Base-by-base conservation (phyloP, 306 rosid species). In the Pyrus communis region DNA sequence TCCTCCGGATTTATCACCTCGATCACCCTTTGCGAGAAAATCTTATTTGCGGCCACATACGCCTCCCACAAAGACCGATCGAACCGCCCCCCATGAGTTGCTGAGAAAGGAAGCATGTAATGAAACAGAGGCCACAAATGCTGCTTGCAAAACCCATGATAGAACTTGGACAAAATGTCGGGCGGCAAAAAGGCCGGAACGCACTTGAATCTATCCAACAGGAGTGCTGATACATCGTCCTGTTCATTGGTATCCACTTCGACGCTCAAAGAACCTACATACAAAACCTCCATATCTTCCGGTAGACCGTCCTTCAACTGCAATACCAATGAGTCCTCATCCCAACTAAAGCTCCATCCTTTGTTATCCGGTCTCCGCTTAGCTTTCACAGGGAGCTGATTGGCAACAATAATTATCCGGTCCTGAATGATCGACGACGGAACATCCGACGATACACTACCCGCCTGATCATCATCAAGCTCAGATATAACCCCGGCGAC, bases 1-100 rank as follows among this genome's bases (percentile, higher is more conserved):
- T 89, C 93, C 6, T 89, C 93, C 0, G 93, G 91, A 75, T 85
- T 89, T 67, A 89, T 84, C 23, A 89, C 82, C 85, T 89, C 91
- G 7, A 87, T 89, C 75, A 89, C 93, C 86, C 89, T 84, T 25
- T 89, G 88, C 0, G 93, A 88, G 59, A 89, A 89, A 61, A 89
- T 82, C 73, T 87, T 89, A 77, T 89, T 89, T 13, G 93, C 93
- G 11, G 90, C 89, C 40, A 89, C 93, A 83, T 89, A 89, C 0
- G 93, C 91, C 78, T 87, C 91, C 93, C 93, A 89, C 71, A 87
- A 38, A 46, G 91, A 77, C 59, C 93, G 83, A 68, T 89, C 91
- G 14, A 89, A 89, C 81, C 91, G 85, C 23, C 88, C 91, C 28
- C 93, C 87, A 38, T 89, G 89, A 63, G 55, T 84, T 0, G 89